Conservation (phyloP, 108 stramenopile species). For the Pseudonitzschia pungens region DNA sequence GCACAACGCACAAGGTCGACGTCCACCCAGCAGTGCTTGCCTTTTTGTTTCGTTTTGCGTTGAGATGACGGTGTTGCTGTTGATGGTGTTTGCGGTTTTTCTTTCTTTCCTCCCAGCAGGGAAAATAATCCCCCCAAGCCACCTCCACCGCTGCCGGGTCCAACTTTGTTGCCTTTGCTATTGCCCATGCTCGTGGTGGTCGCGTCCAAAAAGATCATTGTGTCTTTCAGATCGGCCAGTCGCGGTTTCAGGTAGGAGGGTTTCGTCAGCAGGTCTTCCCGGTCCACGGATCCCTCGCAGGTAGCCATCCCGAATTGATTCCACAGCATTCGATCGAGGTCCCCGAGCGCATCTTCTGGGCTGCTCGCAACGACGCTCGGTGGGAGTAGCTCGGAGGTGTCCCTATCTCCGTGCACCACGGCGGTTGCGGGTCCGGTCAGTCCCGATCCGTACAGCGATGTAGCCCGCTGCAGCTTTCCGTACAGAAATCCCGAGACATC, state of each 20-base stretch:
- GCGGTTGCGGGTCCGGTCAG: not conserved
- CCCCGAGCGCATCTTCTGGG: not conserved
- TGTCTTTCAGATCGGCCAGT: not conserved
- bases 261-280: not conserved
- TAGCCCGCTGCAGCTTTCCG: not conserved
- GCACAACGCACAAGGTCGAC: not conserved
- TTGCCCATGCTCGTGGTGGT: constrained; percentile 1
- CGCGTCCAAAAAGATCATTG: not conserved
- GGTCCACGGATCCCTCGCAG: not conserved
- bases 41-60: not conserved
- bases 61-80: too few species aligned
- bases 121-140: not conserved
- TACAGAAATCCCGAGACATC: constrained; percentile 2
- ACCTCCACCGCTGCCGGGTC: not conserved
- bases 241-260: not conserved
- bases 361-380: not conserved
- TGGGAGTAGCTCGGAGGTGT: not conserved
- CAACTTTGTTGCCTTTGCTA: not conserved
- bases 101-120: not conserved
- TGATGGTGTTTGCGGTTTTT: not conserved
- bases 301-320: constrained; percentile 9
- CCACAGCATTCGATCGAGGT: not conserved
- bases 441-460: constrained; percentile 1
- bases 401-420: not conserved
- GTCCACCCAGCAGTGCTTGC: not conserved